Base-by-base conservation (phyloP, 805 yeast genomes). In the Zygosaccharomyces gambellarensis region DNA sequence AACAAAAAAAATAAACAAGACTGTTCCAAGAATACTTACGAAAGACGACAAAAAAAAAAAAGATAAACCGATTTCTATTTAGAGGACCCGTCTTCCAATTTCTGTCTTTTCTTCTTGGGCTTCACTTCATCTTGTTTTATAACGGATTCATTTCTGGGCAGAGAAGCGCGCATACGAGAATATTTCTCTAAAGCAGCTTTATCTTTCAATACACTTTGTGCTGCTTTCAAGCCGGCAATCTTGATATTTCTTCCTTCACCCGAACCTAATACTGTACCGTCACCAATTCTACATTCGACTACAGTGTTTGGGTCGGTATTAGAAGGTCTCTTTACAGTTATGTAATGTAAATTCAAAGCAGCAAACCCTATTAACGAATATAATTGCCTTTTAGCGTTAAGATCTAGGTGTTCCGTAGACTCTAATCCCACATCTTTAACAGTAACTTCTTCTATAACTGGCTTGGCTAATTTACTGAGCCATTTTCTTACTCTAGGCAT, bases 191-290 rank as follows among this genome's bases (percentile, higher is more conserved):
- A 71, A 28, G 80, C 49, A 0, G 70, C 71, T 39, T 76, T 77
- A 53, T 87, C 81, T 9, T 70, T 67, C 41, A 92, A 70, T 0
- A 92, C 96, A 45, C 74, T 71, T 82, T 83, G 84, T 0, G 99
- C 99, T 0, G 97, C 97, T 48, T 84, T 72, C 21, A 80, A 66
- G 0, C 96, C 94, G 0, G 97, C 98, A 27, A 81, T 83, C 63
- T 85, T 87, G 3, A 75, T 71, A 53, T 80, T 83, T 22, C 77
- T 73, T 2, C 87, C 98, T 5, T 67, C 70, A 4, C 97, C 98
- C 3, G 65, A 68, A 0, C 96, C 96, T 22, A 92, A 60, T 1
- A 74, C 71, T 3, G 79, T 71, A 19, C 83, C 89, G 48, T 76
- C 80, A 2, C 77, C 81, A 64, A 89, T 79, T 36, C 71, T 61